Evolutionary conservation across 1,284 basidiomycete genomes (phyloP), one percentile per base, ranked within the genome.

Genomic region (Cryptococcus maquisensis): DNA sequence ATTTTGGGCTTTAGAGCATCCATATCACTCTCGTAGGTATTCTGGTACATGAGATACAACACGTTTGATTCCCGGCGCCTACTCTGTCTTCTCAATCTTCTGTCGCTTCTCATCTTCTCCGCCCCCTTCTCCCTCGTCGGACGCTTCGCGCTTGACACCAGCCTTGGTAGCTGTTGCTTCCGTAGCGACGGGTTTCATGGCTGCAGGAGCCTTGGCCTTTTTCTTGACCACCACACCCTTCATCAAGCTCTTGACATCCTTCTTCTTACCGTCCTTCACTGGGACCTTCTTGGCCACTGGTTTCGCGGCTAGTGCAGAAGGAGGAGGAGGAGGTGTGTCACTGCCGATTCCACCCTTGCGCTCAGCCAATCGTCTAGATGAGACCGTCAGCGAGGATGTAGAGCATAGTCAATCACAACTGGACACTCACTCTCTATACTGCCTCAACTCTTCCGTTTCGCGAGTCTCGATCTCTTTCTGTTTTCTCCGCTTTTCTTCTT

Each of bases 391-490:
- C 15, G 26, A 42, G 26, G 9, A 7, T 21, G n/a, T 10, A 7
- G n/a, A n/a, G 16, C 20, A 8, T 8, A 40, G 20, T 10, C 16
- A 10, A 15, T 7, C 39, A 40, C 8, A 7, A 15, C 3, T 44
- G 38, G 16, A 9, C 20, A 44, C 24, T 44, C 71, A 90, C 89
- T 87, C 84, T 77, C 84, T 83, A 73, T 91, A 94, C 60, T 79
- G 80, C 60, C 82, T 82, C 52, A 93, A 75, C 74, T 93, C 88
- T 65, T 86, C 86, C n/a, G 85, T 85, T 58, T 93, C 90, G 64
- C 82, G 81, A 64, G 85, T 80, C 67, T 85, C 84, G 39, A 87
- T 81, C 55, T 83, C 79, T 5, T 83, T 81, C 69, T 92, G 89
- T 70, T 87, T 86, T 59, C 83, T 83, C 63, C 84, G 81, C 71